phyloP scores from a whole-genome alignment of 208 protist genomes.

The Leishmania guyanensis region DNA sequence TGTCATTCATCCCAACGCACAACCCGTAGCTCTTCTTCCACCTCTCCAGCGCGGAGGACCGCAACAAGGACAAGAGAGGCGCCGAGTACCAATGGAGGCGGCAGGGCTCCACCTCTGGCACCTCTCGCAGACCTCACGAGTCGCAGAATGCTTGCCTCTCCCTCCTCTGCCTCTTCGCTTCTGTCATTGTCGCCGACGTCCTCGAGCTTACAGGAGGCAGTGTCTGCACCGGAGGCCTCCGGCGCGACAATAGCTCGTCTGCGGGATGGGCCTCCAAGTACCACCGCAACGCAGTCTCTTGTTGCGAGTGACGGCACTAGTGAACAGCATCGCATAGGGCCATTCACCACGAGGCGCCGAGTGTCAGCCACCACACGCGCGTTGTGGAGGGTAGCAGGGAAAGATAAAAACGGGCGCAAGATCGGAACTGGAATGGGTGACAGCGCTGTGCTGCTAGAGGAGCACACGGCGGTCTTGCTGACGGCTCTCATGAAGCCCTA shows the following conservation, averaged over 20 bases:
- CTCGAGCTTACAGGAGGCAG: neutral
- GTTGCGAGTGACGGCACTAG: neutral
- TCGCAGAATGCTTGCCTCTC: neutral
- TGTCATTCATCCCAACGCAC: neutral
- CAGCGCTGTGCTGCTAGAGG: neutral
- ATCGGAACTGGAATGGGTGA: slow-evolving; percentile 6
- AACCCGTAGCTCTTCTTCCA: neutral
- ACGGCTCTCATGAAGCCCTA: slow-evolving; percentile 28
- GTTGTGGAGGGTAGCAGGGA: neutral
- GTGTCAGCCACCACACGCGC: neutral
- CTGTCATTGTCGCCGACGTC: neutral
- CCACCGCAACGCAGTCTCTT: neutral
- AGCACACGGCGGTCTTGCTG: slow-evolving; percentile 19
- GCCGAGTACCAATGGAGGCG: neutral
- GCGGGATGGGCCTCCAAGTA: neutral
- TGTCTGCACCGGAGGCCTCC: neutral
- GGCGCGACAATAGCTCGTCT: neutral
- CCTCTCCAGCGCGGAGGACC: neutral
- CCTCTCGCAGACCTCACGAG: neutral
- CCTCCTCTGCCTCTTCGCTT: slow-evolving; percentile 4
- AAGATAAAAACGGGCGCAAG: slow-evolving; percentile 4
- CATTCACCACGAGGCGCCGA: neutral
- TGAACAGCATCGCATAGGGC: neutral
- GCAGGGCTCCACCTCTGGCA: neutral
- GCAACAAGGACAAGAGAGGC: neutral